Evolutionary conservation across 2,329 filamentous ascomycete species (phyloP).

Genomic region (Leptographium lundbergii): DNA sequence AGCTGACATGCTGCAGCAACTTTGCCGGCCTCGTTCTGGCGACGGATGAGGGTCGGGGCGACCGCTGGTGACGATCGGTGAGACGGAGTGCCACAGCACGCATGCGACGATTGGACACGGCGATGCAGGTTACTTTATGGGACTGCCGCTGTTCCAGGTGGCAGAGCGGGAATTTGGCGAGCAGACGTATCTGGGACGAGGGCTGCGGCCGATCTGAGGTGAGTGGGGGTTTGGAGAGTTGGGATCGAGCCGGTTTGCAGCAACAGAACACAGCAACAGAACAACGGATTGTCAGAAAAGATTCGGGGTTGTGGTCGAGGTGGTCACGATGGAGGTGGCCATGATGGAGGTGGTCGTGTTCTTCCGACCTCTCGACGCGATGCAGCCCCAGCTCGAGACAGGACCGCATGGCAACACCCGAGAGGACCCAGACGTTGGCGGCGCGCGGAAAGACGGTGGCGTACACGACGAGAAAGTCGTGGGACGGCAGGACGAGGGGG

Average conservation of each 20-base stretch:
- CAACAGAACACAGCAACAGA: too few species aligned
- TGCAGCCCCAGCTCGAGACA: slow-evolving; percentile 11
- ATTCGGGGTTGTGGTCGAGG: too few species aligned
- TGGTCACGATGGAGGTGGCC: slow-evolving; percentile 6
- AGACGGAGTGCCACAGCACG: slow-evolving; percentile 10
- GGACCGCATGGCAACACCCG: slow-evolving; percentile 10
- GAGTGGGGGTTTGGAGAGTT: too few species aligned
- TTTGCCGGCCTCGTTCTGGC: slow-evolving; percentile 41
- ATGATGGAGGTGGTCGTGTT: neutral
- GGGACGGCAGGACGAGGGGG: slow-evolving; percentile 13
- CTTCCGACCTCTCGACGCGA: neutral
- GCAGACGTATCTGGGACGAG: slow-evolving; percentile 14
- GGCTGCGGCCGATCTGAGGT: slow-evolving; percentile 4
- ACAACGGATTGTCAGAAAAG: neutral
- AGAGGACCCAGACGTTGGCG: slow-evolving; percentile 12
- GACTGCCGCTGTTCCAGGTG: slow-evolving; percentile 16
- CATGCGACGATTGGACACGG: slow-evolving; percentile 13
- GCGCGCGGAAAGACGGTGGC: slow-evolving; percentile 10
- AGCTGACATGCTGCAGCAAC: slow-evolving; percentile 11
- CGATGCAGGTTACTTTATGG: slow-evolving; percentile 13
- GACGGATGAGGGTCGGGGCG: slow-evolving; percentile 38
- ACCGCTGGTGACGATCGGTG: slow-evolving; percentile 13
- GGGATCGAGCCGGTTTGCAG: too few species aligned
- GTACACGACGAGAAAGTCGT: slow-evolving; percentile 18
- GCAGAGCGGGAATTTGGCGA: slow-evolving; percentile 17